Conservation (phyloP, 148 eudicot species). For the Chenopodium album region DNA sequence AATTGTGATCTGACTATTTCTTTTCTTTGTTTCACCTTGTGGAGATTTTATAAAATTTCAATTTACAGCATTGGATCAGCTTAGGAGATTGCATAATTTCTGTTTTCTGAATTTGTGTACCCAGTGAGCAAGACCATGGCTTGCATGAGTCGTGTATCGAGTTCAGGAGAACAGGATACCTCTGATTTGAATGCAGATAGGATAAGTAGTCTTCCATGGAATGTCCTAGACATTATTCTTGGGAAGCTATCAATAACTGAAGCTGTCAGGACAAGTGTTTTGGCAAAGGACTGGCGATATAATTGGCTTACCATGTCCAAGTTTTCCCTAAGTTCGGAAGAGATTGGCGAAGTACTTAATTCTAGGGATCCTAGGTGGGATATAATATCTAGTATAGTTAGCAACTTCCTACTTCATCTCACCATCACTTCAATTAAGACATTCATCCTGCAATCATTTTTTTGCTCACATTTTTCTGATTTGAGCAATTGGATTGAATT, state of each 20-base stretch:
- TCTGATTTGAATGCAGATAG: constrained; percentile 1
- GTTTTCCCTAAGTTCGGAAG: constrained; percentile 2
- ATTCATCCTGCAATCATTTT: neutral
- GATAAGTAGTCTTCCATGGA: constrained; percentile 10
- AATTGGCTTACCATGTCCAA: constrained; percentile 13
- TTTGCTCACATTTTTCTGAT: no score
- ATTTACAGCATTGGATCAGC: neutral
- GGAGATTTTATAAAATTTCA: no score
- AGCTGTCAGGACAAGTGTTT: constrained; percentile 7
- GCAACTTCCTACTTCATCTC: constrained; percentile 6
- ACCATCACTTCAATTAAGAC: neutral
- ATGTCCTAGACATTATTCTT: constrained; percentile 4
- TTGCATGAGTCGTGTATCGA: neutral
- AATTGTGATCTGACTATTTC: neutral
- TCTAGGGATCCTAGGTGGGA: neutral
- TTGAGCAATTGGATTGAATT: no score
- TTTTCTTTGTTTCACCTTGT: neutral
- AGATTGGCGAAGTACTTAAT: no score
- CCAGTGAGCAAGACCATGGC: constrained; percentile 6
- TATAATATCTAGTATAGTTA: neutral
- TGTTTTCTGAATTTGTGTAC: neutral
- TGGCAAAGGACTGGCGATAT: constrained; percentile 11
- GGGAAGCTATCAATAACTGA: neutral
- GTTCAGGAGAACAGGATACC: neutral
- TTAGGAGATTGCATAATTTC: neutral